Evolutionary conservation across 345 rosid genomes (phyloP), one percentile per base, ranked within the genome.

Genomic region (Salix suchowensis): DNA sequence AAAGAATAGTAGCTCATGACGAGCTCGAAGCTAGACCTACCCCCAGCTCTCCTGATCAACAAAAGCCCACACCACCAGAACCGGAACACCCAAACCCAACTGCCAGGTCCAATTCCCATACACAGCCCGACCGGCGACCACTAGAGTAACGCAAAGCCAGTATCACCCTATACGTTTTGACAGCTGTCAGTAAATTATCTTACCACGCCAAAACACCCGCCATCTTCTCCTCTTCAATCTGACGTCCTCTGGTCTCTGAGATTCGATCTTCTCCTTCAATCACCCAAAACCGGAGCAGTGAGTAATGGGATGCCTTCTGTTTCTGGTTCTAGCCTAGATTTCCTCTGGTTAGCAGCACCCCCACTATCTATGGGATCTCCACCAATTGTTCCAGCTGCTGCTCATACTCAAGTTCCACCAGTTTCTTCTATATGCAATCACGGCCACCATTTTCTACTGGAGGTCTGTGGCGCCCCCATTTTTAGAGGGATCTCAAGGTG

Each of bases 231-330:
- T 78, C 82, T 78, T 74, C 79, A 79, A 70, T 46, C 84, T 85
- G 7, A 82, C 36, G 36, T 34, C 36, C 36, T 34, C 36, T 34
- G 36, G 36, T 4, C 36, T 34, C 5, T 4, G 36, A 83, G 11
- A 40, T 40, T 40, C 11, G 8, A 40, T 40, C 8, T 77, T 68
- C 75, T 4, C 75, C 78, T 64, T 74, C 82, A 19, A 64, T 91
- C 73, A 76, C 86, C 11, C 85, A 87, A 68, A 85, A 81, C 86
- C 5, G 68, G 77, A 62, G 75, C 80, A 74, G 71, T 85, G 81
- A 90, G 78, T 82, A 86, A 86, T 73, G 94, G 94, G 71, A 89
- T 87, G 18, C 78, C 85, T 65, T 79, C 75, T 72, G 82, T 78
- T 23, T 36, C 88, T 24, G 88, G 84, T 39, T 11, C 48, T 44